Conservation (phyloP, 1,139 yeast genomes). For the Magnusiomyces paraingens region DNA sequence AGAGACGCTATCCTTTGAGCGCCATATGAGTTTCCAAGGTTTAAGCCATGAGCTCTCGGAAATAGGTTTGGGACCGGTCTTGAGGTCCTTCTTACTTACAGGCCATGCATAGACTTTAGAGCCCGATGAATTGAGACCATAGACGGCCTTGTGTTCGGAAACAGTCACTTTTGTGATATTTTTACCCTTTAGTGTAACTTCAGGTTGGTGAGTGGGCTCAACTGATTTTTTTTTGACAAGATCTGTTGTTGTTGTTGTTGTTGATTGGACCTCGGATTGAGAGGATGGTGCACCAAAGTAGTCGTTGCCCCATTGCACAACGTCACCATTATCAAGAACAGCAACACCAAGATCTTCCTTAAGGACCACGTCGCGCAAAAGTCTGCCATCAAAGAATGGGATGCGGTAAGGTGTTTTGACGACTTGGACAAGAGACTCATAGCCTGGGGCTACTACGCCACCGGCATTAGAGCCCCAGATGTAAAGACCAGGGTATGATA, state of each 20-base stretch:
- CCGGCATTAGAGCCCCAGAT: conserved; percentile 45
- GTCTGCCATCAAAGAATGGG: conserved; percentile 54
- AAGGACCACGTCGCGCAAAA: conserved; percentile 53
- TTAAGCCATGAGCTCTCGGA: conserved; percentile 1
- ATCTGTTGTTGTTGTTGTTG: conserved; percentile 19
- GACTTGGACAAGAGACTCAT: conserved; percentile 22
- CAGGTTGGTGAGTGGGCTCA: conserved; percentile 20
- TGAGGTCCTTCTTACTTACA: conserved; percentile 7
- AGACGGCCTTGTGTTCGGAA: conserved; percentile 48
- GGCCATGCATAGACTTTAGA: conserved; percentile 33
- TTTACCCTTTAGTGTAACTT: conserved; percentile 42
- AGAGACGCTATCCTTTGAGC: background rate
- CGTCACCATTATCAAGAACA: conserved; percentile 61
- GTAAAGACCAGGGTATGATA: conserved; percentile 43
- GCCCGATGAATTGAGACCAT: conserved; percentile 46
- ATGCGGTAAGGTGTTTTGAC: conserved; percentile 54
- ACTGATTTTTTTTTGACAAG: conserved; percentile 10
- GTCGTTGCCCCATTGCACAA: conserved; percentile 60
- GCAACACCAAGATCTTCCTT: conserved; percentile 53
- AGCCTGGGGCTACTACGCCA: conserved; percentile 38
- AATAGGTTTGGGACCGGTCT: conserved; percentile 10
- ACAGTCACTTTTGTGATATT: conserved; percentile 42
- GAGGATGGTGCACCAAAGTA: conserved; percentile 18
- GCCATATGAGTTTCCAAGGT: conserved; percentile 3
- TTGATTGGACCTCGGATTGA: conserved; percentile 21